Base-by-base conservation (phyloP, 192 early-diverging fungal genomes). In the Podochytrium sp. region DNA sequence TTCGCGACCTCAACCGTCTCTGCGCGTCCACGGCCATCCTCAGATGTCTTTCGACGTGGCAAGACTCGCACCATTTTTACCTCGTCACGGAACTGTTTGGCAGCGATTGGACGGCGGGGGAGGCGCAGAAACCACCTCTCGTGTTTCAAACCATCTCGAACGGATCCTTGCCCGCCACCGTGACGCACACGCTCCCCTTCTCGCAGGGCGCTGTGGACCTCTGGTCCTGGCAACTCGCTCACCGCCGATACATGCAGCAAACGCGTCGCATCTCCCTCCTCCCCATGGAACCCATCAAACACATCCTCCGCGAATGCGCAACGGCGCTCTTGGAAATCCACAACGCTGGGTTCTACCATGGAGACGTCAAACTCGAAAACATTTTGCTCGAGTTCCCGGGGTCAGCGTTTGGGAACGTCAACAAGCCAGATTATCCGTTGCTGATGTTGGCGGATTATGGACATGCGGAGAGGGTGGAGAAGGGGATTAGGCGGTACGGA, bases 61-160 rank as follows among this genome's bases (percentile, higher is more conserved):
- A 65, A 55, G 74, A 75, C 40, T 20, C 18, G 33, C 39, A 50
- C 27, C 62, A 75, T 33, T 67, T 67, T 35, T 67, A 67, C 55
- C 51, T 75, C 27, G 64, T 75, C 23, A 75, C 74, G 2, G 64
- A 75, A n/a, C 51, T 69, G 32, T 69, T 51, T 69, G 66, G 66
- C 18, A 30, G 16, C 35, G 50, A 69, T 37, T 69, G 66, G 66
- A 27, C 55, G 16, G 43, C 66, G 20, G n/a, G 14, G 0, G 38
- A 4, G n/a, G 33, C 6, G 42, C 18, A 43, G 4, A 0, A 12
- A 7, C 12, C 0, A 20, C 41, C 40, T 47, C 37, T 65, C 0
- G 1, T 47, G 16, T 65, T 65, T 30, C 4, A 65, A 14, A 39
- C 18, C 6, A 29, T 18, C 14, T 29, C 3, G 16, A 30, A 29